phyloP scores from a whole-genome alignment of 1,284 basidiomycete genomes.

The Sanguinoderma infundibulare region DNA sequence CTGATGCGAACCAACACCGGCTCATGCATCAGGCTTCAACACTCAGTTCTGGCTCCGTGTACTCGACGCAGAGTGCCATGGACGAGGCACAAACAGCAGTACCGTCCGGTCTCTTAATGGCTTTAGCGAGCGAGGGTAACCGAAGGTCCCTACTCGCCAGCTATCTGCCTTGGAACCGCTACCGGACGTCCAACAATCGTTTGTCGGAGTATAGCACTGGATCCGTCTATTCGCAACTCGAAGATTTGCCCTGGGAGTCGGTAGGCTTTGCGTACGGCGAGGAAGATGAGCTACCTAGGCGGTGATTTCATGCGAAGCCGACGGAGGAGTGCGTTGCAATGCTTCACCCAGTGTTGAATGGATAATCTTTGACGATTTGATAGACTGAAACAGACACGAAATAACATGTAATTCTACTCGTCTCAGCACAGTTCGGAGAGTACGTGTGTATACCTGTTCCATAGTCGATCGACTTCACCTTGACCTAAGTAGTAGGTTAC shows the following conservation, averaged over 20 bases:
- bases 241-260: constrained; percentile 25
- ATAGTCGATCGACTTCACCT: neutral
- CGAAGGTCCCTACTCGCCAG: constrained; percentile 31
- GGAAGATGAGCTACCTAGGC: constrained; percentile 22
- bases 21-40: constrained; percentile 34
- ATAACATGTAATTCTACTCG: constrained; percentile 10
- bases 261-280: constrained; percentile 29
- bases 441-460: neutral
- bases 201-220: constrained; percentile 35
- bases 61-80: constrained; percentile 38
- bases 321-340: neutral
- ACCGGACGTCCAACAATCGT: constrained; percentile 31
- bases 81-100: constrained; percentile 33
- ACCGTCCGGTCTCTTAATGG: constrained; percentile 32
- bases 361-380: constrained; percentile 16
- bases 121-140: constrained; percentile 28
- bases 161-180: constrained; percentile 29
- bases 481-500: too few relatives aligned
- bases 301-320: neutral
- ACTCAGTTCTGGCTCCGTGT: constrained; percentile 36
- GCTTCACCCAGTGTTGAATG: too few relatives aligned
- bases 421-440: neutral
- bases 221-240: constrained; percentile 34
- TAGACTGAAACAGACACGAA: neutral
- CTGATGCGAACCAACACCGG: constrained; percentile 19